Evolutionary conservation across 805 yeast genomes (phyloP).

Genomic region (Metschnikowia anglica): DNA sequence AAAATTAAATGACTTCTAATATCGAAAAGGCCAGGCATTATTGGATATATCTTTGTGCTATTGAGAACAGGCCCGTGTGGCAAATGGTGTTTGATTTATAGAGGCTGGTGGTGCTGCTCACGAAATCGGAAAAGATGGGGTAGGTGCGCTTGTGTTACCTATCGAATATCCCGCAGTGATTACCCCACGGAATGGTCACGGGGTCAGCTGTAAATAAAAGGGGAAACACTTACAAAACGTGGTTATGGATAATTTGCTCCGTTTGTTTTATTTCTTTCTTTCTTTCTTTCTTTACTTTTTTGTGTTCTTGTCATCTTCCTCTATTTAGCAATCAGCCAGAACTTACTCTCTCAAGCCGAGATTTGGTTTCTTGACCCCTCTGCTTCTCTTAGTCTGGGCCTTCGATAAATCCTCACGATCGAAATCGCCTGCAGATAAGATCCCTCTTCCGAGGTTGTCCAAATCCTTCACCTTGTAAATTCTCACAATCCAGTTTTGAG

Average conservation of each 20-base stretch:
- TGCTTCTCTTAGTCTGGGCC: constrained; percentile 37
- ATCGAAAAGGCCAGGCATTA: constrained; percentile 36
- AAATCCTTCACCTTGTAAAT: constrained; percentile 86
- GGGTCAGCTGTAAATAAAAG: too few relatives aligned
- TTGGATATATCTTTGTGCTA: neutral
- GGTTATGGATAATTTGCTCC: too few relatives aligned
- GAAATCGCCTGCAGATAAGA: constrained; percentile 55
- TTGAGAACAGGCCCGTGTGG: neutral
- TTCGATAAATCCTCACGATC: constrained; percentile 38
- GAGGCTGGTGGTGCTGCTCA: neutral
- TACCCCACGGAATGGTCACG: neutral
- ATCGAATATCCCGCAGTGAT: neutral
- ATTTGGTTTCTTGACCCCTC: constrained; percentile 51
- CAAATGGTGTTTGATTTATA: neutral
- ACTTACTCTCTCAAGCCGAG: constrained; percentile 49
- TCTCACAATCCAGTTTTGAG: constrained; percentile 96
- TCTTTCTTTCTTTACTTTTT: neutral
- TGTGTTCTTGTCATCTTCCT: neutral
- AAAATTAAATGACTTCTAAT: constrained; percentile 40
- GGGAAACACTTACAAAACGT: neutral
- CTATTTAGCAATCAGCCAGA: neutral
- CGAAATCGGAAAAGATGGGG: neutral
- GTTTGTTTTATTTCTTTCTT: neutral
- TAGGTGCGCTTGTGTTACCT: neutral
- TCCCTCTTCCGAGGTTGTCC: constrained; percentile 83